Percentiles rank a stretch among this genome's conserved stretches.
phyloP scores from a whole-genome alignment of 306 rosid species.

The Luffa acutangula region DNA sequence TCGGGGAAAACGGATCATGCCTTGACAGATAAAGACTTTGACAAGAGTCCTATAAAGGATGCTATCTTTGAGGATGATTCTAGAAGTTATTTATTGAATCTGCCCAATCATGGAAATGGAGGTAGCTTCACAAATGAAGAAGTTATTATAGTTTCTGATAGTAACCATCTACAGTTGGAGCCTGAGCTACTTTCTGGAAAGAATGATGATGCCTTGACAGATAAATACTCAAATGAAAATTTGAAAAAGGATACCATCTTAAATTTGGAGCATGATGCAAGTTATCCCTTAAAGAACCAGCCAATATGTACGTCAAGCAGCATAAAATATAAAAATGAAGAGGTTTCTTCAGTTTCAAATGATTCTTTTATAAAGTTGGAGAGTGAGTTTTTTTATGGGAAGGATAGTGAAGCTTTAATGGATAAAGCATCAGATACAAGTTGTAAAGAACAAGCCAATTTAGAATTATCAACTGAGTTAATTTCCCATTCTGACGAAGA shows the following conservation, averaged over 20 bases:
- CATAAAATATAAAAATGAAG: conserved; percentile 9
- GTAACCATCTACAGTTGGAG: conserved; percentile 19
- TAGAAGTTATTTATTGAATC: conserved; percentile 15
- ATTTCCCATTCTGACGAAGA: conserved; percentile 20
- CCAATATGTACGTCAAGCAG: conserved; percentile 13
- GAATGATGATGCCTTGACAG: conserved; percentile 17
- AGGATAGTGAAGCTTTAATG: conserved; percentile 15
- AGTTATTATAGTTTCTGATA: conserved; percentile 1
- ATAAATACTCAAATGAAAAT: conserved; percentile 12
- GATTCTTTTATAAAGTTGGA: conserved; percentile 18
- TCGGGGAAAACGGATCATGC: conserved; percentile 13
- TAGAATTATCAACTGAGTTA: conserved; percentile 7
- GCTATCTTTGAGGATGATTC: conserved; percentile 9
- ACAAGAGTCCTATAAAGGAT: conserved; percentile 3
- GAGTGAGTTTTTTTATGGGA: conserved; percentile 11
- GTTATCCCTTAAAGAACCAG: conserved; percentile 23
- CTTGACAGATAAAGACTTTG: conserved; percentile 14
- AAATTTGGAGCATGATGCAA: conserved; percentile 11
- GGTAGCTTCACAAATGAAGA: conserved; percentile 11
- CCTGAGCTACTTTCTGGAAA: conserved; percentile 13
- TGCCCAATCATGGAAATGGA: conserved; percentile 15
- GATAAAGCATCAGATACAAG: conserved; percentile 14
- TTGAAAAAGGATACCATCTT: conserved; percentile 8
- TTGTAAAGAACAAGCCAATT: background rate
- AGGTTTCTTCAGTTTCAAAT: conserved; percentile 8